Evolutionary conservation across 1,284 basidiomycete species (phyloP), one percentile per base, ranked within the genome.

Genomic region (Grifola frondosa): DNA sequence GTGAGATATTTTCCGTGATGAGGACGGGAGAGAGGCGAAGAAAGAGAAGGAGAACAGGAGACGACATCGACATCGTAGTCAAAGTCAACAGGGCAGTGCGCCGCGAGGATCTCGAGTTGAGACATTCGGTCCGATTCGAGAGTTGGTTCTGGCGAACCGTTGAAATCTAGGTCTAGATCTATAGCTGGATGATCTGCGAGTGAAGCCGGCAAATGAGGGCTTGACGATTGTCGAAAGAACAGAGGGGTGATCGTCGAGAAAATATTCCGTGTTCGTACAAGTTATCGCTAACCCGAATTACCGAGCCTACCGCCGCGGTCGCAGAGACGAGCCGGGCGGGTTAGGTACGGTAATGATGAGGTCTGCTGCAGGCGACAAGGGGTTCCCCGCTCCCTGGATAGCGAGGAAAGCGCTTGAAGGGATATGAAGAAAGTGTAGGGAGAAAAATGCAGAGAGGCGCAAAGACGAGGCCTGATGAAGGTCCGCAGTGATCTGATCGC

Each of bases 261-360:
- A 33, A 44, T 39, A 40, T 40, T 45, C 40, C 31, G 42, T 40
- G 49, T 50, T 52, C 38, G 47, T 63, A 61, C 57, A 56, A 42
- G 54, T 15, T 45, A 30, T 42, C 43, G 43, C 39, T 59, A 66
- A 65, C 64, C 66, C 58, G 67, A 63, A 71, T 74, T 79, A 78
- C 78, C 76, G 75, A 80, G 74, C 78, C 80, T 77, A 75, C 83
- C 81, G 81, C 84, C 79, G 74, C 79, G 80, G 81, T 76, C 69
- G 68, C 64, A 60, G 65, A 63, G 62, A 59, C 59, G 70, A 69
- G 69, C 81, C 79, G 80, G 80, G 78, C 79, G 80, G 76, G 68
- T 67, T 69, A 75, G 77, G 61, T 52, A 75, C 78, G 81, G 78
- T 77, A 70, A 71, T 56, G 55, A 50, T 56, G 58, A 61, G 65